Evolutionary conservation across 2,329 filamentous ascomycete genomes (phyloP).

Genomic region (Trichoderma sp.): DNA sequence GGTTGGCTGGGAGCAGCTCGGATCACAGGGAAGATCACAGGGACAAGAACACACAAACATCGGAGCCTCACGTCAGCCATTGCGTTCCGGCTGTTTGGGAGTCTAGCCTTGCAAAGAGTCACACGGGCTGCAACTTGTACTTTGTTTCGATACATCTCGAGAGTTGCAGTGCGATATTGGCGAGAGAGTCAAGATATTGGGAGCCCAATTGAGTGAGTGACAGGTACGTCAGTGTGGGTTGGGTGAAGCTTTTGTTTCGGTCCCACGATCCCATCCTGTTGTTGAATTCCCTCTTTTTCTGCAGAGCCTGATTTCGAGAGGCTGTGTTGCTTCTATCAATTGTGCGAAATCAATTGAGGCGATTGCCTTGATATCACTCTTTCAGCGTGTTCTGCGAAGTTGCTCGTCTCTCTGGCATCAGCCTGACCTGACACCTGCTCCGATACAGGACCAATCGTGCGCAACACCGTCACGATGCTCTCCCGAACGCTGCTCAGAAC

Average conservation of each 20-base stretch:
- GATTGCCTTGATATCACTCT: not conserved
- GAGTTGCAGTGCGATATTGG: not conserved
- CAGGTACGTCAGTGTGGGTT: conserved; percentile 11
- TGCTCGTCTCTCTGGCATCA: not conserved
- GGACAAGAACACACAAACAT: conserved; percentile 35
- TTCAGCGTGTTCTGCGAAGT: not conserved
- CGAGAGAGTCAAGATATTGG: not conserved
- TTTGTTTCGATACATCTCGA: not conserved
- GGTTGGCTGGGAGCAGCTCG: not conserved
- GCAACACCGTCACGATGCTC: conserved; percentile 31
- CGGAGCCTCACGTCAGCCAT: conserved; percentile 26
- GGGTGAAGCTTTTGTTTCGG: not conserved
- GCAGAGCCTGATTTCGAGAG: not conserved
- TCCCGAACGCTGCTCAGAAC: conserved; percentile 30
- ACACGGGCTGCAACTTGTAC: not conserved
- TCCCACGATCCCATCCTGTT: not conserved
- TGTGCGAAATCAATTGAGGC: not conserved
- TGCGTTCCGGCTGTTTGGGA: conserved; percentile 5
- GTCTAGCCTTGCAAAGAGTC: conserved; percentile 1
- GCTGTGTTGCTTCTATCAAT: not conserved
- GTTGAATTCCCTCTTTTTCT: not conserved
- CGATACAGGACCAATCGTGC: conserved; percentile 17
- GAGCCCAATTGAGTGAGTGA: conserved; percentile 4
- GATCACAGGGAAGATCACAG: conserved; percentile 44
- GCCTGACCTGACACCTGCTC: not conserved